These are phyloP conservation scores for Babesia sp. DNA, from an alignment of 169 alveolate species.

Conservation along the genomic window DNA sequence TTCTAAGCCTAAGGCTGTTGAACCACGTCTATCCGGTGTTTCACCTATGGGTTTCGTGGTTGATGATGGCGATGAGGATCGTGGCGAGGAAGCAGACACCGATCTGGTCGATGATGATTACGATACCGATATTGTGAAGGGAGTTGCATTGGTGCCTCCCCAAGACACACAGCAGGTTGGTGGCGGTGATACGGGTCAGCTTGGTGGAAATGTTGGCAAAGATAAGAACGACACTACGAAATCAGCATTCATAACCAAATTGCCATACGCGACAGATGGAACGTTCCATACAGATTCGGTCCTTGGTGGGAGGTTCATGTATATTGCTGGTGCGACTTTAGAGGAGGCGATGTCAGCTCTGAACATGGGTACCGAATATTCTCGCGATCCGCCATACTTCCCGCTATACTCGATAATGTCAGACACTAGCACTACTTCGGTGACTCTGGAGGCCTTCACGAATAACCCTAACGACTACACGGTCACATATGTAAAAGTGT, in stretches of 20 bases:
- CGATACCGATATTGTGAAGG: conserved; percentile 9
- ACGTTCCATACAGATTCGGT: conserved; percentile 53
- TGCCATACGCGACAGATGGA: conserved; percentile 45
- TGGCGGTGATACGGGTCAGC: neutral
- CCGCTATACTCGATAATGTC: conserved; percentile 70
- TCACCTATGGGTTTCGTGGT: conserved; percentile 21
- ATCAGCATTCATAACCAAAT: conserved; percentile 24
- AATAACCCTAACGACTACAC: conserved; percentile 63
- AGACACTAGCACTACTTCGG: conserved; percentile 59
- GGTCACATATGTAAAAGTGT: conserved; percentile 52
- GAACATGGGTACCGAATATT: conserved; percentile 60
- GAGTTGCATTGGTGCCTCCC: neutral
- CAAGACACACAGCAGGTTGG: neutral
- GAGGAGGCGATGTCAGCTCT: conserved; percentile 57
- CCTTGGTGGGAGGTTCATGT: conserved; percentile 66
- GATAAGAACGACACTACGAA: neutral
- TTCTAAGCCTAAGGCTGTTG: conserved; percentile 31
- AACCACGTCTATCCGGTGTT: conserved; percentile 16
- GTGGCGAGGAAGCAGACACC: conserved; percentile 35
- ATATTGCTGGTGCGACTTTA: conserved; percentile 57
- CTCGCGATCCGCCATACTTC: conserved; percentile 65
- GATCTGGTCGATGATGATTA: conserved; percentile 42
- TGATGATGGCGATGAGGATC: conserved; percentile 55
- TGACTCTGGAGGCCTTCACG: conserved; percentile 66
- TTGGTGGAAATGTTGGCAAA: conserved; percentile 10